Percentiles rank a stretch among this genome's conserved stretches.
These are phyloP conservation scores for Andrographis paniculata DNA, from an alignment of 305 asterid species.

Conservation along the genomic window DNA sequence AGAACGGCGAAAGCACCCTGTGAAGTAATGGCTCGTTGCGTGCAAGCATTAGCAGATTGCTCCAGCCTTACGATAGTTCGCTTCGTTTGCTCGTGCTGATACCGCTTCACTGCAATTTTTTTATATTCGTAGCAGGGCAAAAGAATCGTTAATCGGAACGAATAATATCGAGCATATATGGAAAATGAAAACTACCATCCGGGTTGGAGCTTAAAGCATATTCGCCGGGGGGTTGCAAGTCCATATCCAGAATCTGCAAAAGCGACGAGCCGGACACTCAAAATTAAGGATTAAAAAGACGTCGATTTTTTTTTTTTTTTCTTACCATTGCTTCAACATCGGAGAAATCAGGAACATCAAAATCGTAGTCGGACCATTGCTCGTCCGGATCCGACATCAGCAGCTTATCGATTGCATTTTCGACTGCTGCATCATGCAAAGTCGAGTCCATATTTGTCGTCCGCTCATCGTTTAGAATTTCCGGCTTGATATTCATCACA, in stretches of 20 bases:
- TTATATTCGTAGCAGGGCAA: slow-evolving; percentile 8
- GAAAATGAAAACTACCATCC: slow-evolving; percentile 35
- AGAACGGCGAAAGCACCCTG: slow-evolving; percentile 65
- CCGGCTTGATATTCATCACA: slow-evolving; percentile 18
- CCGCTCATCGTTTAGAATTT: slow-evolving; percentile 19
- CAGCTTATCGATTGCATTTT: slow-evolving; percentile 19
- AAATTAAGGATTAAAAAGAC: slow-evolving; percentile 11
- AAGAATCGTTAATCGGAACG: slow-evolving; percentile 1
- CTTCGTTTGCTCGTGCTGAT: slow-evolving; percentile 39
- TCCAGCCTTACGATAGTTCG: slow-evolving; percentile 67
- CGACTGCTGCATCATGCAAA: slow-evolving; percentile 15
- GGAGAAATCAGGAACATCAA: slow-evolving; percentile 51
- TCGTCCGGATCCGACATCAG: slow-evolving; percentile 34
- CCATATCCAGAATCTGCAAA: slow-evolving; percentile 78
- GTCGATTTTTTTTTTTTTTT: background rate
- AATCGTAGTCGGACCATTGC: slow-evolving; percentile 34
- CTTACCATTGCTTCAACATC: slow-evolving; percentile 75
- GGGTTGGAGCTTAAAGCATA: slow-evolving; percentile 26
- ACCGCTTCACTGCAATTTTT: slow-evolving; percentile 46
- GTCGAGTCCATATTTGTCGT: slow-evolving; percentile 20
- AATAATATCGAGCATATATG: too few relatives aligned
- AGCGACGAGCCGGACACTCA: slow-evolving; percentile 9
- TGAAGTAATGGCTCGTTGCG: slow-evolving; percentile 45
- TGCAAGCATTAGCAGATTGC: slow-evolving; percentile 56
- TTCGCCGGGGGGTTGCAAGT: slow-evolving; percentile 61